Conservation (phyloP, 2,329 filamentous ascomycete species). For the Penicillium janthinellum region DNA sequence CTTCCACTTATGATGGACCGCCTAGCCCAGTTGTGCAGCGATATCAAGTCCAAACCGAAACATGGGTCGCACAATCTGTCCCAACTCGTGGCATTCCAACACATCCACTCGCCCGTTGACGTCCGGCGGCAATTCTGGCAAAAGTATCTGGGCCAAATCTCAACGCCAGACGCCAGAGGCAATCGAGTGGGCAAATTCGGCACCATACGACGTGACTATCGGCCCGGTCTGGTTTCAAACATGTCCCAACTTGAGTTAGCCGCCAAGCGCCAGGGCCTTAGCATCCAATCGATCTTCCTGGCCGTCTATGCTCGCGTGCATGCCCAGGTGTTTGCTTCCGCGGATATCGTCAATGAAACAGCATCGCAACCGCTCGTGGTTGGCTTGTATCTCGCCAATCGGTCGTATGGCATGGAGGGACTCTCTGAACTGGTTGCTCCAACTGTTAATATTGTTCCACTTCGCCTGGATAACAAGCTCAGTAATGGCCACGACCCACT, state of each 20-base stretch:
- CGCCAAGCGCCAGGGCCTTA: slow-evolving; percentile 59
- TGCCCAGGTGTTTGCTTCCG: slow-evolving; percentile 26
- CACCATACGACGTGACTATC: slow-evolving; percentile 43
- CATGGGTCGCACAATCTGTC: slow-evolving; percentile 37
- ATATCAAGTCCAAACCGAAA: slow-evolving; percentile 10
- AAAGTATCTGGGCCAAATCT: slow-evolving; percentile 36
- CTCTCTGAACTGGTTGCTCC: slow-evolving; percentile 61
- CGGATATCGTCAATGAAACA: slow-evolving; percentile 9
- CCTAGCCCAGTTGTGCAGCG: slow-evolving; percentile 50
- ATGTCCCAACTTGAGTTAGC: slow-evolving; percentile 44
- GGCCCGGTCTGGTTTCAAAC: slow-evolving; percentile 50
- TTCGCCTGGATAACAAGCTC: slow-evolving; percentile 55
- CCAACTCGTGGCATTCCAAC: slow-evolving; percentile 45
- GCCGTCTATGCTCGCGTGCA: slow-evolving; percentile 66
- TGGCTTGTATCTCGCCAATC: slow-evolving; percentile 82
- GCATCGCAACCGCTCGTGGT: slow-evolving; percentile 56
- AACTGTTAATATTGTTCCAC: slow-evolving; percentile 76
- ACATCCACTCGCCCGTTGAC: slow-evolving; percentile 25
- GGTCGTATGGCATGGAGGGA: slow-evolving; percentile 56
- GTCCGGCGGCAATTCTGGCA: slow-evolving; percentile 49
- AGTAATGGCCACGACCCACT: slow-evolving; percentile 37
- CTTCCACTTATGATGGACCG: slow-evolving; percentile 64
- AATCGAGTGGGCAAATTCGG: slow-evolving; percentile 15
- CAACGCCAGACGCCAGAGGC: neutral
- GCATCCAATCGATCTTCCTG: slow-evolving; percentile 74